Conservation (phyloP, 345 rosid species). For the Aquilaria malaccensis region DNA sequence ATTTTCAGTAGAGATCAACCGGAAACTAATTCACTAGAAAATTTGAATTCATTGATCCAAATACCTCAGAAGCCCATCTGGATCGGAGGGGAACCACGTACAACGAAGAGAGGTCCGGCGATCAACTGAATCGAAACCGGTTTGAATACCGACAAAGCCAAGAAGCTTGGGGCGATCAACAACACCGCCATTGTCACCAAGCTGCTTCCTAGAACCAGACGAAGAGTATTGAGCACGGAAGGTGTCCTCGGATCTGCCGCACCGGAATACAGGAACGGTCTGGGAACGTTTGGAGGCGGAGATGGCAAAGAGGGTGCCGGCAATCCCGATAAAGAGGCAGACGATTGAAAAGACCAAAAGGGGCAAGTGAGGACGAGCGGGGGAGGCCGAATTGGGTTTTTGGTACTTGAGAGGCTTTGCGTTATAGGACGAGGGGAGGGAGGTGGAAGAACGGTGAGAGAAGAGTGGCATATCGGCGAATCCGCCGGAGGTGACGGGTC, state of each 20-base stretch:
- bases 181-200: slow-evolving; percentile 25
- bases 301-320: slow-evolving; percentile 56
- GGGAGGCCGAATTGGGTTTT: slow-evolving; percentile 21
- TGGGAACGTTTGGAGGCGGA: slow-evolving; percentile 26
- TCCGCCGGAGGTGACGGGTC: background rate
- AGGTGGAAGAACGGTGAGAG: slow-evolving; percentile 37
- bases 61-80: slow-evolving; percentile 64
- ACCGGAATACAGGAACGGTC: slow-evolving; percentile 41
- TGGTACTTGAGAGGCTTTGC: slow-evolving; percentile 41
- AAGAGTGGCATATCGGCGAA: slow-evolving; percentile 40
- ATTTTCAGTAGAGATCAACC: background rate
- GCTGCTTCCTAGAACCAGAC: slow-evolving; percentile 28
- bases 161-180: slow-evolving; percentile 55
- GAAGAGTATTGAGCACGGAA: slow-evolving; percentile 32
- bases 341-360: slow-evolving; percentile 43
- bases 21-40: background rate
- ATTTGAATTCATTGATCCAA: background rate
- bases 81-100: slow-evolving; percentile 79
- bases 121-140: slow-evolving; percentile 50
- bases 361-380: slow-evolving; percentile 27
- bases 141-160: slow-evolving; percentile 78
- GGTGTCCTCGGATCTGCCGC: slow-evolving; percentile 57
- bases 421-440: slow-evolving; percentile 24
- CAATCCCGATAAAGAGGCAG: slow-evolving; percentile 49
- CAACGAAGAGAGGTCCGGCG: slow-evolving; percentile 52